Percentiles rank a stretch among this genome's conserved stretches.
phyloP scores from a whole-genome alignment of 2,329 filamentous ascomycete genomes.

The Aspergillus calidoustus region DNA sequence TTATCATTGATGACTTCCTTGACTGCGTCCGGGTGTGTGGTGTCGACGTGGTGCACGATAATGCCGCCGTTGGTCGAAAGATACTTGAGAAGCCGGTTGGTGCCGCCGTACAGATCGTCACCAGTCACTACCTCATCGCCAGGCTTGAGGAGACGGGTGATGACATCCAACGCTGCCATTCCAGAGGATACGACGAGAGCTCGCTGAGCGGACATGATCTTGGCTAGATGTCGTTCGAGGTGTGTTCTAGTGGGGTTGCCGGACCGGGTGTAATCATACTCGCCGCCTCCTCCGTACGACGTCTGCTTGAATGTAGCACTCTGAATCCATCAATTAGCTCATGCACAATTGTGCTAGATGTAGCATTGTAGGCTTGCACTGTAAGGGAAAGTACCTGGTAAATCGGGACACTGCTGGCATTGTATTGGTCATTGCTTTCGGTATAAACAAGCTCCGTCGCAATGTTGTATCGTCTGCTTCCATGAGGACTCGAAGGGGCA shows the following conservation, averaged over 20 bases:
- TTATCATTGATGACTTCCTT: constrained; percentile 71
- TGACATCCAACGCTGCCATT: constrained; percentile 97
- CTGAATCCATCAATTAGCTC: constrained; percentile 39
- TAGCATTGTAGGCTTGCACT: not conserved
- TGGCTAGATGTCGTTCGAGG: constrained; percentile 93
- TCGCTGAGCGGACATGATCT: constrained; percentile 96
- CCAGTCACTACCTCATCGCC: constrained; percentile 98
- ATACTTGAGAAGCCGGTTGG: constrained; percentile 90
- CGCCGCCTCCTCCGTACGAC: constrained; percentile 76
- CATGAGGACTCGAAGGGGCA: constrained; percentile 85
- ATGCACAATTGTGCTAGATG: not conserved
- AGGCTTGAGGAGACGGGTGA: constrained; percentile 84
- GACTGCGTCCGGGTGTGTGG: constrained; percentile 76
- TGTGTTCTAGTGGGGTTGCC: constrained; percentile 97
- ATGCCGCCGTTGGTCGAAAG: constrained; percentile 88
- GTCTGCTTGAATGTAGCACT: constrained; percentile 97
- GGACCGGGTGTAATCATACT: constrained; percentile 98
- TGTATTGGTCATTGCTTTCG: constrained; percentile 95
- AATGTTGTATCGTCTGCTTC: constrained; percentile 85
- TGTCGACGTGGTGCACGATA: constrained; percentile 94
- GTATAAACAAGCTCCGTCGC: constrained; percentile 97
- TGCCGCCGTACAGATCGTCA: constrained; percentile 95
- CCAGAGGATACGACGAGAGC: constrained; percentile 93
- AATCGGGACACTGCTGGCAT: constrained; percentile 92
- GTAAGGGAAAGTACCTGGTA: constrained; percentile 67